Conservation (phyloP, 2,329 filamentous ascomycete species). For the Diaporthe amygdali region DNA sequence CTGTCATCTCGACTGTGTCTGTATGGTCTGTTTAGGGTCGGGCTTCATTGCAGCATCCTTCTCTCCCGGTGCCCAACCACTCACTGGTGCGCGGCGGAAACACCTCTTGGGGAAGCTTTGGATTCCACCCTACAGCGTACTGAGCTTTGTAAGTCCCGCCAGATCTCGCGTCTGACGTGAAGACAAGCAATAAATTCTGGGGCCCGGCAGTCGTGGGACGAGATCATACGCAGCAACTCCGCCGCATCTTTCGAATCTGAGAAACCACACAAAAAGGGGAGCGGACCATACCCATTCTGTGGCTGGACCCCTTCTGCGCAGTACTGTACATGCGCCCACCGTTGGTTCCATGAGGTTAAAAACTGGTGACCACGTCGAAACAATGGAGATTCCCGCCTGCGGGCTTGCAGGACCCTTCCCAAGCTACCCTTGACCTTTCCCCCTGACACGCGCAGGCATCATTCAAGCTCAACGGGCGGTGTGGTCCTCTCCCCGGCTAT, state of each 20-base stretch:
- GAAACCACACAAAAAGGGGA: slow-evolving; percentile 5
- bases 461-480: slow-evolving; percentile 18
- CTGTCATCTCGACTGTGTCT: slow-evolving; percentile 20
- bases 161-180: slow-evolving; percentile 20
- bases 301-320: slow-evolving; percentile 9
- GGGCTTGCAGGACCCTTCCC: slow-evolving; percentile 12
- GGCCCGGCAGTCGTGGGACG: slow-evolving; percentile 21
- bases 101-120: not conserved
- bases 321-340: slow-evolving; percentile 13
- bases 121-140: slow-evolving; percentile 14
- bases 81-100: not conserved
- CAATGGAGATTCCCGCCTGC: slow-evolving; percentile 21
- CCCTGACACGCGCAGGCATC: slow-evolving; percentile 16
- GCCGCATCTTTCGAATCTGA: slow-evolving; percentile 16
- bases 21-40: slow-evolving; percentile 3
- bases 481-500: slow-evolving; percentile 16
- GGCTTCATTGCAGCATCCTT: not conserved
- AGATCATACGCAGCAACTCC: slow-evolving; percentile 24
- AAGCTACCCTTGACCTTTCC: slow-evolving; percentile 4
- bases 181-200: slow-evolving; percentile 24
- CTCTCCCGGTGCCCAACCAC: not conserved
- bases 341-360: slow-evolving; percentile 26
- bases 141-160: slow-evolving; percentile 1
- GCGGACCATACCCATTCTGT: slow-evolving; percentile 12
- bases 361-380: slow-evolving; percentile 25